Evolutionary conservation across 331 rosid genomes (phyloP).

Genomic region (Dryas integrifolia): DNA sequence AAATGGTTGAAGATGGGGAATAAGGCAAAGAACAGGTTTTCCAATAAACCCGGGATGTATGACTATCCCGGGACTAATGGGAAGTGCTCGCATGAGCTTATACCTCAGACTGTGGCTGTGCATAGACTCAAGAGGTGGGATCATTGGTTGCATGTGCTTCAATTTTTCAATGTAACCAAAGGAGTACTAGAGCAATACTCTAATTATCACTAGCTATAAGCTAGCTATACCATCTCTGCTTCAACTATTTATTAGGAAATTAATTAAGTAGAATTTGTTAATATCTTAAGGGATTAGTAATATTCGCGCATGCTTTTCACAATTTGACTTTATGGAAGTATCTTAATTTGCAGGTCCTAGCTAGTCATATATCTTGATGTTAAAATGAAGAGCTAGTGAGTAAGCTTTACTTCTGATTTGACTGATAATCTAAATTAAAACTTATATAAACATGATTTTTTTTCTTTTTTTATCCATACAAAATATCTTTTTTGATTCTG

Average conservation of each 20-base stretch:
- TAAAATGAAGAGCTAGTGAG: too few relatives aligned
- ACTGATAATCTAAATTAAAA: too few relatives aligned
- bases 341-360: too few relatives aligned
- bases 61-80: slow-evolving; percentile 34
- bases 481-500: too few relatives aligned
- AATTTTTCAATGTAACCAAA: slow-evolving; percentile 31
- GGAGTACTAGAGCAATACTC: not conserved
- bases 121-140: slow-evolving; percentile 38
- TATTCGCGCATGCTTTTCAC: too few relatives aligned
- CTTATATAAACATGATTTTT: too few relatives aligned
- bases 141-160: slow-evolving; percentile 28
- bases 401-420: too few relatives aligned
- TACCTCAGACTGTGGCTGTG: slow-evolving; percentile 28
- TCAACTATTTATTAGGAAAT: not conserved
- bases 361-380: too few relatives aligned
- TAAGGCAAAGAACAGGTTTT: slow-evolving; percentile 26
- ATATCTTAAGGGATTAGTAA: too few relatives aligned
- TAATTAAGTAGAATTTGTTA: not conserved
- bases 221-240: not conserved
- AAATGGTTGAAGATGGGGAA: slow-evolving; percentile 34
- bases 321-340: too few relatives aligned
- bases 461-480: too few relatives aligned
- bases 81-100: slow-evolving; percentile 32
- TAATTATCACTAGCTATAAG: not conserved
- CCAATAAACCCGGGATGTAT: slow-evolving; percentile 32